Conservation (phyloP, 768 basidiomycete species). For the Amanita pallidorosea region DNA sequence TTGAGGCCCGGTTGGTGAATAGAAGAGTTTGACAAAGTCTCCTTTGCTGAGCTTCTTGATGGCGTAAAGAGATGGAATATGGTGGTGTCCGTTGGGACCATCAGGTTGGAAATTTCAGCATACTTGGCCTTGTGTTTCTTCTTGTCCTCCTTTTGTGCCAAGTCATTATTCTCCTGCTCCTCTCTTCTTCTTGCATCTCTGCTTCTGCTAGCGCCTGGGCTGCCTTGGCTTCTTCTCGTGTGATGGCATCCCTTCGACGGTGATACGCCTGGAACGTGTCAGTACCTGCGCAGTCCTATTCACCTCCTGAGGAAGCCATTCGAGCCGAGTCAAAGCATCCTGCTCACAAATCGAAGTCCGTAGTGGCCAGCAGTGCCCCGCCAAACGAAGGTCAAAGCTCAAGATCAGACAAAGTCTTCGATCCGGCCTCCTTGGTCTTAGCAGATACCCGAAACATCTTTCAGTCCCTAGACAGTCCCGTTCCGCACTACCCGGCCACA, state of each 20-base stretch:
- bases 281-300: too few relatives aligned
- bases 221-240: background rate
- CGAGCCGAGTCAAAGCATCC: too few relatives aligned
- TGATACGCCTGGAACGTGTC: too few relatives aligned
- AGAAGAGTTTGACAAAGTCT: background rate
- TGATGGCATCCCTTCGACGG: background rate
- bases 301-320: too few relatives aligned
- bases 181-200: background rate
- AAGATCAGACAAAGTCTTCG: too few relatives aligned
- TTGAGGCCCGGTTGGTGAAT: background rate
- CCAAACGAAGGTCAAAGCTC: too few relatives aligned
- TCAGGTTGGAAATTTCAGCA: background rate
- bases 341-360: too few relatives aligned
- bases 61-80: background rate
- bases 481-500: too few relatives aligned
- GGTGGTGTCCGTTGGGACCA: background rate
- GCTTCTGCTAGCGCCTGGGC: background rate
- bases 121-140: slow-evolving; percentile 1
- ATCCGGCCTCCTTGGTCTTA: too few relatives aligned
- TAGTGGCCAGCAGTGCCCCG: too few relatives aligned
- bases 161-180: background rate
- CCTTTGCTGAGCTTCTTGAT: background rate
- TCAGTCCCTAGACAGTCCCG: too few relatives aligned
- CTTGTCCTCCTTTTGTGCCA: background rate
- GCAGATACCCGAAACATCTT: too few relatives aligned